Conservation (phyloP, 257 asterid genomes). For the Ehretia macrophylla region DNA sequence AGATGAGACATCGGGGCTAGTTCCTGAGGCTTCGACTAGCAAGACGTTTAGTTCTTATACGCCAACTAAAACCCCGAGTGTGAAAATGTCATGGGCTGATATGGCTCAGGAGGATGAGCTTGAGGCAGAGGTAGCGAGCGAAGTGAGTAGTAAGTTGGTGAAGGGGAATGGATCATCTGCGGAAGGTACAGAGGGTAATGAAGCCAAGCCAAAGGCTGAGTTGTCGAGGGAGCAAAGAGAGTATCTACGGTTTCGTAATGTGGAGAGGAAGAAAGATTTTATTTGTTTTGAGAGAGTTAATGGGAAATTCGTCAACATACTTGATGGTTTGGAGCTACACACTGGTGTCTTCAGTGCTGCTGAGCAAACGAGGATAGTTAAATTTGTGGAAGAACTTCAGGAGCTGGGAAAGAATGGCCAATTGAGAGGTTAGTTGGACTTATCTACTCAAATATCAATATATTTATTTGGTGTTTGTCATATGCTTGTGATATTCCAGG, state of each 20-base stretch:
- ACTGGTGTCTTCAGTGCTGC: conserved; percentile 39
- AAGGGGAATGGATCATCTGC: conserved; percentile 19
- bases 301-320: conserved; percentile 36
- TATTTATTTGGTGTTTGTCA: background rate
- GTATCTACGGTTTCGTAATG: conserved; percentile 31
- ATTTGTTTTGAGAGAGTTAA: conserved; percentile 35
- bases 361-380: conserved; percentile 42
- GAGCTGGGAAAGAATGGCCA: conserved; percentile 40
- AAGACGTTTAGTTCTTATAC: conserved; percentile 29
- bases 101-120: conserved; percentile 92
- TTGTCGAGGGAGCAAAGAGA: conserved; percentile 43
- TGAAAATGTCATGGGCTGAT: conserved; percentile 93
- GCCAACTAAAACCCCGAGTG: conserved; percentile 25
- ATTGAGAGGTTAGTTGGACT: conserved; percentile 26
- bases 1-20: conserved; percentile 31
- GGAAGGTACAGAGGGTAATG: conserved; percentile 25
- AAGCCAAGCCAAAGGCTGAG: conserved; percentile 38
- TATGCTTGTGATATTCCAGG: background rate
- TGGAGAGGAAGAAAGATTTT: conserved; percentile 34
- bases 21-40: conserved; percentile 26
- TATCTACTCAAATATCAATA: too few relatives aligned
- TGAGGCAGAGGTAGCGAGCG: conserved; percentile 29
- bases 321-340: conserved; percentile 44
- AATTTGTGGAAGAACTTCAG: conserved; percentile 25
- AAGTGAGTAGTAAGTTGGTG: conserved; percentile 12